Base-by-base conservation (phyloP, 2,329 filamentous ascomycete genomes). In the Ascochyta lentis region DNA sequence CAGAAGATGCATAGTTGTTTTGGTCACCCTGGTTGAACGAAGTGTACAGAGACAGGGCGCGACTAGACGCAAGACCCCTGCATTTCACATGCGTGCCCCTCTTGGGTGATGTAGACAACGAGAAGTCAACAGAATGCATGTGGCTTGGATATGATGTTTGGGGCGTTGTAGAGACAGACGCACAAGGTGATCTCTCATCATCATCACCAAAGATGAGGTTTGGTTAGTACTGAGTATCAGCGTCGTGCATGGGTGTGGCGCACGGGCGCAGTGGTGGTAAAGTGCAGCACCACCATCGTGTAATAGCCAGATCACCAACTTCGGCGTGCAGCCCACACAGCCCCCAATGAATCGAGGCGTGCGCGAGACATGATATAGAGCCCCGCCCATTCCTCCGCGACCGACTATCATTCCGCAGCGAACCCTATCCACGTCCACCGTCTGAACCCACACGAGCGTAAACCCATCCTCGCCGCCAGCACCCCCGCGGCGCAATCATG, bases 281-380 rank as follows among this genome's bases (percentile, higher is more conserved):
- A 67, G 64, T 60, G 35, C 45, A 54, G 59, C 56, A 66, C 52
- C 56, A 55, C 59, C 56, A 54, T 58, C 52, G 47, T 31, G 29
- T 60, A 64, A 65, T 53, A 64, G 68, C 63, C 71, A 72, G 65
- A 71, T 73, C 68, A 69, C 65, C 67, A 63, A 65, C 58, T 63
- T 67, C 59, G 54, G 54, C 50, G 35, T 56, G 60, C 45, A 46
- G 56, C 42, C 33, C 56, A 34, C 50, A 40, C 53, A 47, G 59
- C 50, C 37, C 57, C 55, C 40, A 43, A 59, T 44, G 24, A 37
- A 34, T 45, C 40, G 44, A 43, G 53, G 49, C 45, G 57, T 53
- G 54, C 57, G 55, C 51, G 16, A 29, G 42, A 34, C 41, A 59
- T 71, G 70, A 69, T 50, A 71, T 67, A 66, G 60, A 58, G 42